A percentile compares a stretch with the other conserved stretches of the same genome.
Evolutionary conservation across 441 rosid genomes (phyloP).

Genomic region (Brassica balearica): DNA sequence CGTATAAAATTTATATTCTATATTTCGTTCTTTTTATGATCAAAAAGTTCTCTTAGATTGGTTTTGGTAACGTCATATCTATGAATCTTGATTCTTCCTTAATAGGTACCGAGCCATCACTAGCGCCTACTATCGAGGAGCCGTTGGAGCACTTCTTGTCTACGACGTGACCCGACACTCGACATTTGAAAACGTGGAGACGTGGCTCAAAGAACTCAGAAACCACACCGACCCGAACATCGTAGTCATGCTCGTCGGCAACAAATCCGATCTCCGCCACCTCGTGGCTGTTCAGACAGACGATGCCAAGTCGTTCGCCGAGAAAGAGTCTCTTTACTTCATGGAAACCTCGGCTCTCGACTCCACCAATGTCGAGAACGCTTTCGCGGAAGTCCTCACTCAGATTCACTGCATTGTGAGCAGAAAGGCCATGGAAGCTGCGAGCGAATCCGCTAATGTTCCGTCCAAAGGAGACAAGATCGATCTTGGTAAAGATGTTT

Average conservation of each 20-base stretch:
- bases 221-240: slow-evolving; percentile 91
- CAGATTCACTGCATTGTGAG: slow-evolving; percentile 84
- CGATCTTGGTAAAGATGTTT: slow-evolving; percentile 81
- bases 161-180: slow-evolving; percentile 88
- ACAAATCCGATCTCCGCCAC: slow-evolving; percentile 91
- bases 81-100: too few species aligned
- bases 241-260: slow-evolving; percentile 89
- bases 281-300: slow-evolving; percentile 76
- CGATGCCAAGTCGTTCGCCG: slow-evolving; percentile 74
- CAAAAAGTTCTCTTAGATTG: too few species aligned
- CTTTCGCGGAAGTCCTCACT: slow-evolving; percentile 80
- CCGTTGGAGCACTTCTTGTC: slow-evolving; percentile 87
- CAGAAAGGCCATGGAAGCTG: slow-evolving; percentile 81
- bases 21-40: too few species aligned
- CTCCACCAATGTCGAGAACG: slow-evolving; percentile 80
- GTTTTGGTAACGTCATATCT: too few species aligned
- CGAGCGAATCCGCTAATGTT: slow-evolving; percentile 58
- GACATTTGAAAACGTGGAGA: slow-evolving; percentile 78
- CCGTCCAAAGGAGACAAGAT: slow-evolving; percentile 85
- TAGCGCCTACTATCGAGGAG: slow-evolving; percentile 90
- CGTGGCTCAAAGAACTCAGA: slow-evolving; percentile 86
- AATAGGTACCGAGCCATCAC: slow-evolving; percentile 90
- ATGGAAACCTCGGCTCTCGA: slow-evolving; percentile 93
- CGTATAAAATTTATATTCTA: too few species aligned
- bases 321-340: slow-evolving; percentile 78